phyloP scores from a whole-genome alignment of 139 green algal species.

The Chlorella sp. region DNA sequence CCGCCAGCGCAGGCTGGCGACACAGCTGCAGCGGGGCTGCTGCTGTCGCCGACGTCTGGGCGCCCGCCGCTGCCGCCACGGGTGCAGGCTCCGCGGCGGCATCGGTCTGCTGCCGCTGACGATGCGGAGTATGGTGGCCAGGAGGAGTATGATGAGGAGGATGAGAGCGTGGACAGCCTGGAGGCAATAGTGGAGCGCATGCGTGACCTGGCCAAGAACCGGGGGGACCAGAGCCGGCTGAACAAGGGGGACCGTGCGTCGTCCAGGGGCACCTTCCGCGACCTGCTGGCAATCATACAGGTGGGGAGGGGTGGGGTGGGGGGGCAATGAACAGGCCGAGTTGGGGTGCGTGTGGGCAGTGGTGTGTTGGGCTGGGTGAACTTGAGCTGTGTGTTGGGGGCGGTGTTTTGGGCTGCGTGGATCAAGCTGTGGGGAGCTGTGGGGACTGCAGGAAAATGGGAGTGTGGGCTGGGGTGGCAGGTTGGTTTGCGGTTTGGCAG shows the following conservation, averaged over 20 bases:
- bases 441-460: not conserved
- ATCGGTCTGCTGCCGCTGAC: not conserved
- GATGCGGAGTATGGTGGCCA: not conserved
- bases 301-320: slow-evolving; percentile 13
- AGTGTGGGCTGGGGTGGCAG: no score
- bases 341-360: not conserved
- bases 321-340: no score
- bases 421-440: no score
- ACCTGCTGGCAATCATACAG: slow-evolving; percentile 57
- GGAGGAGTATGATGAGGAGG: slow-evolving; percentile 17
- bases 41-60: not conserved
- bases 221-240: slow-evolving; percentile 64
- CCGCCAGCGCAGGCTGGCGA: no score
- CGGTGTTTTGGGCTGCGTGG: not conserved
- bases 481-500: not conserved
- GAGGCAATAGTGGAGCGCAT: slow-evolving; percentile 72
- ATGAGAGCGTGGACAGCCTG: slow-evolving; percentile 41
- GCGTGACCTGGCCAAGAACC: slow-evolving; percentile 75
- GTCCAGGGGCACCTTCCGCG: slow-evolving; percentile 66
- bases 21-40: not conserved
- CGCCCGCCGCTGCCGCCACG: not conserved
- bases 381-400: no score
- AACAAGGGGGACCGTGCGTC: slow-evolving; percentile 61
- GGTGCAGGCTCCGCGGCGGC: not conserved
- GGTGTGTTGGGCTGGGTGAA: no score